Percentiles rank a stretch among this genome's conserved stretches.
These are phyloP conservation scores for Fusarium sp. DNA, from an alignment of 2,329 filamentous ascomycete species.

Conservation along the genomic window DNA sequence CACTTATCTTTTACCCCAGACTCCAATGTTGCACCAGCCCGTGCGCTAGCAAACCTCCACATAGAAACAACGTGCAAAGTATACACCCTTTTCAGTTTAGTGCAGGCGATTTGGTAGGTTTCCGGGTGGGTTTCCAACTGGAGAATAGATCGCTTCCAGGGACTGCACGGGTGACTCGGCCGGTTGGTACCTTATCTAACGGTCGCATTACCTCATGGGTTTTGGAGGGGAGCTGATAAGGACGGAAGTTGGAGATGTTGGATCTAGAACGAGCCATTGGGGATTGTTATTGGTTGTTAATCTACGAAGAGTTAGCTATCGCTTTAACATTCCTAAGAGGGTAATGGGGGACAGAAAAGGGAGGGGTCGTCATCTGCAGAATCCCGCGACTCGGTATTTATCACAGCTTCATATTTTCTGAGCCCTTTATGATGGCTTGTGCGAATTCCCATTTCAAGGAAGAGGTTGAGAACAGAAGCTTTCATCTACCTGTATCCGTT, in stretches of 20 bases:
- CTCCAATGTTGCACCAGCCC: neutral
- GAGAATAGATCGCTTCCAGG: constrained; percentile 2
- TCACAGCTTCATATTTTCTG: neutral
- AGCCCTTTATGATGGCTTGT: accelerated
- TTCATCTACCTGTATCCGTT: neutral
- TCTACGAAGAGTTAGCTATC: neutral
- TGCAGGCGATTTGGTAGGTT: neutral
- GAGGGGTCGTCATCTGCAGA: neutral
- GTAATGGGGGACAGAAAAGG: neutral
- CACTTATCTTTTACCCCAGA: constrained; percentile 29
- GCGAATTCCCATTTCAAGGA: neutral
- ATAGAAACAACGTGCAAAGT: constrained; percentile 20
- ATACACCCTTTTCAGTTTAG: constrained; percentile 32
- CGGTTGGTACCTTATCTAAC: constrained; percentile 4
- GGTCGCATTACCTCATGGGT: constrained; percentile 3
- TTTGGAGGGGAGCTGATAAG: constrained; percentile 8
- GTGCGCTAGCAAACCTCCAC: constrained; percentile 12
- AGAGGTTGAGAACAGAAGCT: neutral
- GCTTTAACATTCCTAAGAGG: neutral
- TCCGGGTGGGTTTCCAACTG: constrained; percentile 7
- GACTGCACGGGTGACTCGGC: neutral
- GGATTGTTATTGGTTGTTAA: neutral
- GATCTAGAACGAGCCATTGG: neutral
- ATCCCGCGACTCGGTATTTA: accelerated
- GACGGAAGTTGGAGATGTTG: neutral